Base-by-base conservation (phyloP, 306 rosid species). In the Prunus campanulata region DNA sequence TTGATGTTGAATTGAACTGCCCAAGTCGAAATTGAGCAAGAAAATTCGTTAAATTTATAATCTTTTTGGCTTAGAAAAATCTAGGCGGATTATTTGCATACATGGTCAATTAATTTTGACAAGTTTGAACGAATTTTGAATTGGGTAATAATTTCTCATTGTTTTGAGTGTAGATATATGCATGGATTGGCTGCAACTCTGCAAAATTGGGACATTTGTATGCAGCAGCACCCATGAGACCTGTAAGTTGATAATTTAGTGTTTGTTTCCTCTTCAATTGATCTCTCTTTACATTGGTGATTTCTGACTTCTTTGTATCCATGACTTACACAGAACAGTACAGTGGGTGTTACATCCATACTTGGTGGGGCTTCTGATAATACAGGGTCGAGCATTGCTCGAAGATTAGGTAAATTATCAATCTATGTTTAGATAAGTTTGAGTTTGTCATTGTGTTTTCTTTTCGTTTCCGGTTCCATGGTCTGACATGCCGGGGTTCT, bases 281-380 rank as follows among this genome's bases (percentile, higher is more conserved):
- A 2, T 25, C 44, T 27, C n/a, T 61, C 22, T 27, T 63, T 32
- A 16, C 24, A 32, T 47, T 15, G 9, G 24, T 4, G 10, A 24
- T 16, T 59, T 84, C 20, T 50, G 32, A 39, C 69, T 60, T 72
- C 46, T 50, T 19, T 57, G 50, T 51, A 3, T 56, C 42, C 39
- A 8, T 48, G 66, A 50, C 9, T 18, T 24, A 68, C 18, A 39
- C 90, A 88, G 93, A 83, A 83, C 84, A 83, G 87, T 74, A 70
- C 68, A 24, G 97, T 82, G 44, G 88, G 90, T 81, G 88, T 87
- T 29, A 87, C 96, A 77, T 87, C 93, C 74, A 78, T 95, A 78
- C 93, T 89, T 57, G 97, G 97, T n/a, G 97, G 96, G 66, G 75
- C 84, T 67, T 92, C 91, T 79, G 97, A 95, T 87, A 92, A 89